Conservation (phyloP, 140 eudicot species). For the Anethum foeniculum region DNA sequence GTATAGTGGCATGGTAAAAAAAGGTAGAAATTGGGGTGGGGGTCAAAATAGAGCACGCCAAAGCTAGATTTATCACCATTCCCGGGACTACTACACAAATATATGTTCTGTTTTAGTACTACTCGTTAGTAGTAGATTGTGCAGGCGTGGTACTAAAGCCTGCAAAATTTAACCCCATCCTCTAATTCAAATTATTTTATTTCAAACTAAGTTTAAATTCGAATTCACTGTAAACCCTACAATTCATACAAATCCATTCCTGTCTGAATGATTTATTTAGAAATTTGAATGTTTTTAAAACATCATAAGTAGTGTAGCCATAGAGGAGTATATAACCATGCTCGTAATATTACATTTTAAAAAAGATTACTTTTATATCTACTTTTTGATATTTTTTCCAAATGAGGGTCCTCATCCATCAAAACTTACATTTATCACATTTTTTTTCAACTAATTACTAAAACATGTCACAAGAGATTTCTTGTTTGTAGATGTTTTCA, state of each 20-base stretch:
- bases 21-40: constrained; percentile 32
- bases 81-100: constrained; percentile 17
- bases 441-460: no score
- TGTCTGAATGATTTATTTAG: not conserved
- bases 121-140: constrained; percentile 23
- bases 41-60: constrained; percentile 54
- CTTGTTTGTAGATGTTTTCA: no score
- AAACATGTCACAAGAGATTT: no score
- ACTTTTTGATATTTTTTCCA: no score
- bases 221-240: not conserved
- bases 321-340: no score
- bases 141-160: constrained; percentile 60
- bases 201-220: not conserved
- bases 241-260: not conserved
- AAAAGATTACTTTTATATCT: no score
- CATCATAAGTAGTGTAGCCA: not conserved
- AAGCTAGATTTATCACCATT: constrained; percentile 31
- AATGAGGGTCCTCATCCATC: no score
- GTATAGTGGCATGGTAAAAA: constrained; percentile 12
- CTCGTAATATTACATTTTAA: no score
- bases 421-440: no score
- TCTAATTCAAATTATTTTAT: not conserved
- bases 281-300: no score
- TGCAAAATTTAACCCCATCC: constrained; percentile 18
- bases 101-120: not conserved